Evolutionary conservation across 2,329 filamentous ascomycete species (phyloP).

Genomic region (Calonectria fujianensis): DNA sequence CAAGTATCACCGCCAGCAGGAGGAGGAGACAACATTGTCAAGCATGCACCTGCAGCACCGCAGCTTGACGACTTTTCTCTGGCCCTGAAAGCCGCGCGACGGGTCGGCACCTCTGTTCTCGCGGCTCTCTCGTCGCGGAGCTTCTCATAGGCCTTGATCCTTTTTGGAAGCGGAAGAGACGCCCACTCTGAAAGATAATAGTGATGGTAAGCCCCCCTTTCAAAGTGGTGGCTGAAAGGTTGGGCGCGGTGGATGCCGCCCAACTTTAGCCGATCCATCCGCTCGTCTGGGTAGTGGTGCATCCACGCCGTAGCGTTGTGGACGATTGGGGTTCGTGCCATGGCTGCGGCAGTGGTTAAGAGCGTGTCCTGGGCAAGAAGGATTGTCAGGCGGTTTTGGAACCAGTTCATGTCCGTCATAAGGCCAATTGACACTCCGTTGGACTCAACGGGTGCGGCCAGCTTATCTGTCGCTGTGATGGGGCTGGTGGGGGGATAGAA

Average conservation of each 20-base stretch:
- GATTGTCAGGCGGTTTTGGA: neutral
- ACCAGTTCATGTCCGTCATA: neutral
- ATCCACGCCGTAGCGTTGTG: neutral
- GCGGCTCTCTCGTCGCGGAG: neutral
- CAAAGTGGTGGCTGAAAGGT: conserved; percentile 6
- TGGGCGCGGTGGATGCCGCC: conserved; percentile 3
- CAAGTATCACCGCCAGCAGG: too few relatives aligned
- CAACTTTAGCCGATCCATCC: neutral
- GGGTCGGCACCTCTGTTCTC: neutral
- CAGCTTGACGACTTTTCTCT: neutral
- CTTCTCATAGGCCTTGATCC: neutral
- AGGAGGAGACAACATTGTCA: neutral
- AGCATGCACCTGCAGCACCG: neutral
- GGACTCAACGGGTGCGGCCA: neutral
- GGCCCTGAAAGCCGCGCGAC: neutral
- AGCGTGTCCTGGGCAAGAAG: neutral
- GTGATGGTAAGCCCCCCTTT: neutral
- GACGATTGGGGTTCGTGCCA: neutral
- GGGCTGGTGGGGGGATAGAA: neutral
- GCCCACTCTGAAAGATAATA: neutral
- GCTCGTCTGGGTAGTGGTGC: neutral
- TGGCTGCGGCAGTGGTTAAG: neutral
- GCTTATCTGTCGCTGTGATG: neutral
- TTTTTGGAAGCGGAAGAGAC: neutral
- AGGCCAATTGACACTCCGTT: neutral